These are phyloP conservation scores for Zygotorulaspora florentina DNA, from an alignment of 805 yeast species.

Conservation along the genomic window DNA sequence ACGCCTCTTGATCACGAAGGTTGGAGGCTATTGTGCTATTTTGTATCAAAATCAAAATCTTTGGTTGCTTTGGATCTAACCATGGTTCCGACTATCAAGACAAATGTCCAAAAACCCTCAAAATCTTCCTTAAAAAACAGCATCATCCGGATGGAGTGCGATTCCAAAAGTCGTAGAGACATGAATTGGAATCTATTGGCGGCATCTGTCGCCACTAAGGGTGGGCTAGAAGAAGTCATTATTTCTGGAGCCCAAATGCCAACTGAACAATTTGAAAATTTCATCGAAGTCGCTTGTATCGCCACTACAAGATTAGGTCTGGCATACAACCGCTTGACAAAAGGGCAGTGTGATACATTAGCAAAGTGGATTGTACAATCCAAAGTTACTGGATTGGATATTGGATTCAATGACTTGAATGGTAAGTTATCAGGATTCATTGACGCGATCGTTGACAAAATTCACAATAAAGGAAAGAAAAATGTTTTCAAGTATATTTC, in stretches of 20 bases:
- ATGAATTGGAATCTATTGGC: slow-evolving; percentile 81
- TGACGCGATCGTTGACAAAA: slow-evolving; percentile 24
- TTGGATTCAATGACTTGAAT: slow-evolving; percentile 73
- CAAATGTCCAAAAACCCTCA: slow-evolving; percentile 38
- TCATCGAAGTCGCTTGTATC: slow-evolving; percentile 57
- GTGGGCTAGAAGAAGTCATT: slow-evolving; percentile 75
- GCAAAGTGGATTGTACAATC: slow-evolving; percentile 52
- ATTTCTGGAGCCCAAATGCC: slow-evolving; percentile 76
- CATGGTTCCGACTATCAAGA: slow-evolving; percentile 37
- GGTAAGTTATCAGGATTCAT: slow-evolving; percentile 33
- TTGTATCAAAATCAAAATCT: slow-evolving; percentile 59
- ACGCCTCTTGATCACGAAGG: slow-evolving; percentile 71
- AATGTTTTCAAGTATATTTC: slow-evolving; percentile 48
- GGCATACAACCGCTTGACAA: slow-evolving; percentile 67
- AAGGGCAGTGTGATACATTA: slow-evolving; percentile 53
- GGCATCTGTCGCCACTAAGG: slow-evolving; percentile 68
- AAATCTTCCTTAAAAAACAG: slow-evolving; percentile 29
- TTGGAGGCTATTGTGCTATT: slow-evolving; percentile 79
- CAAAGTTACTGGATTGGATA: slow-evolving; percentile 63
- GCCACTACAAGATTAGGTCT: slow-evolving; percentile 66
- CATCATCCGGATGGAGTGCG: slow-evolving; percentile 38
- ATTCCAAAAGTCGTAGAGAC: slow-evolving; percentile 49
- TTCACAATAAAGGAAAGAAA: slow-evolving; percentile 21
- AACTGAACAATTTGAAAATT: slow-evolving; percentile 48
- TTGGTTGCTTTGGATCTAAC: slow-evolving; percentile 63